Conservation (phyloP, 2,329 filamentous ascomycete species). For the Talaromyces sp. region DNA sequence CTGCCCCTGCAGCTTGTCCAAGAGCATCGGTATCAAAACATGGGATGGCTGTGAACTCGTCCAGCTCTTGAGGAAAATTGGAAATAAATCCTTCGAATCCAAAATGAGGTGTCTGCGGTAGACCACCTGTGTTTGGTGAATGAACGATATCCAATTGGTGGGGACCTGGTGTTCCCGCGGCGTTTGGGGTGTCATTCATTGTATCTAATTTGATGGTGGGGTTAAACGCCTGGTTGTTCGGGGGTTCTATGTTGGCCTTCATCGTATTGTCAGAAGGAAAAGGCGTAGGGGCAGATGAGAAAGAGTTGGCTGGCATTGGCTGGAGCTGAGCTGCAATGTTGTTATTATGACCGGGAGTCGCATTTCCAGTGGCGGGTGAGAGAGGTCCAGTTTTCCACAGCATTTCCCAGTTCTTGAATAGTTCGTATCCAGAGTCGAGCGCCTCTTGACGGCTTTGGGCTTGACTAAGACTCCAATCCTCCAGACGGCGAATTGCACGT, state of each 20-base stretch:
- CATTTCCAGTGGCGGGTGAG: slow-evolving; percentile 23
- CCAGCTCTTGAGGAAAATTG: slow-evolving; percentile 35
- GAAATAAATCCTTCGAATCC: slow-evolving; percentile 36
- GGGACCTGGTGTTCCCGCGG: background rate
- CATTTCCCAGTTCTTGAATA: slow-evolving; percentile 50
- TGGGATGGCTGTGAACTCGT: slow-evolving; percentile 36
- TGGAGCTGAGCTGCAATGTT: background rate
- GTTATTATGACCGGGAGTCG: slow-evolving; percentile 8
- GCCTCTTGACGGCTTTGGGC: slow-evolving; percentile 24
- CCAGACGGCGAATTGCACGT: slow-evolving; percentile 42
- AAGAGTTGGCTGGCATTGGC: background rate
- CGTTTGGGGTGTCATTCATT: background rate
- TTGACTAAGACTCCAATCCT: slow-evolving; percentile 34
- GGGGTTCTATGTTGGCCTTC: background rate
- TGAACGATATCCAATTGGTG: slow-evolving; percentile 20
- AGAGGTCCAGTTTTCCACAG: slow-evolving; percentile 40
- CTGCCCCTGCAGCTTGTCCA: background rate
- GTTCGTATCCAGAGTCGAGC: slow-evolving; percentile 46
- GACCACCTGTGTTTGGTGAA: slow-evolving; percentile 12
- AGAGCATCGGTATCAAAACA: slow-evolving; percentile 30
- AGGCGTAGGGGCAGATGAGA: background rate
- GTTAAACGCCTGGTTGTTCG: background rate
- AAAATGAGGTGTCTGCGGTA: slow-evolving; percentile 24
- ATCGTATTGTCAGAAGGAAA: background rate
- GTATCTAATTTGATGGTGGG: background rate